These are phyloP conservation scores for Canna indica DNA, from an alignment of 176 grass and related monocot genomes.

Conservation along the genomic window DNA sequence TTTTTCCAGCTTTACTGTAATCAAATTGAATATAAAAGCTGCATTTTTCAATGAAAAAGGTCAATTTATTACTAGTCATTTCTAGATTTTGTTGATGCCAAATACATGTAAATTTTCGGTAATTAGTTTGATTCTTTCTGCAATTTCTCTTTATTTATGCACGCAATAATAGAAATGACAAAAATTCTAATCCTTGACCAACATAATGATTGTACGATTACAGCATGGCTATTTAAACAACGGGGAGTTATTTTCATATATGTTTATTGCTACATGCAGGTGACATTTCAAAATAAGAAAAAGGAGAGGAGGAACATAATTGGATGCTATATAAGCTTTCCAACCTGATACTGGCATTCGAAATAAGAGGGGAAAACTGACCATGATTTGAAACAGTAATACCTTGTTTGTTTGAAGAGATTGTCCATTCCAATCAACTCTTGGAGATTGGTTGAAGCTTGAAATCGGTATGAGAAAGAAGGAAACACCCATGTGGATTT, in stretches of 20 bases:
- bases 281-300: background rate
- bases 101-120: no score
- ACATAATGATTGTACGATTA: background rate
- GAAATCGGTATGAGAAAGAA: background rate
- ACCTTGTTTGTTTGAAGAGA: constrained; percentile 23
- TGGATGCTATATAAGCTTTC: background rate
- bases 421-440: background rate
- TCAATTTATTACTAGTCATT: no score
- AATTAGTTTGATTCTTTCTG: no score
- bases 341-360: no score
- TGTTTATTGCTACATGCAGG: background rate
- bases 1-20: no score
- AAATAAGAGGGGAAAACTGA: background rate
- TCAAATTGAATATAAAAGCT: no score
- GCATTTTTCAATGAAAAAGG: no score
- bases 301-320: background rate
- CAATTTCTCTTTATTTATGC: no score
- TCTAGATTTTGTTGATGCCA: no score
- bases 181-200: background rate
- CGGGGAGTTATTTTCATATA: background rate
- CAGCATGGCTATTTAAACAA: background rate
- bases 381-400: background rate
- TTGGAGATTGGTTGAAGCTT: background rate
- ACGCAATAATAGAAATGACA: no score
- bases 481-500: background rate